These are phyloP conservation scores for Colletotrichum sp. DNA, from an alignment of 2,329 filamentous ascomycete species.

Conservation along the genomic window DNA sequence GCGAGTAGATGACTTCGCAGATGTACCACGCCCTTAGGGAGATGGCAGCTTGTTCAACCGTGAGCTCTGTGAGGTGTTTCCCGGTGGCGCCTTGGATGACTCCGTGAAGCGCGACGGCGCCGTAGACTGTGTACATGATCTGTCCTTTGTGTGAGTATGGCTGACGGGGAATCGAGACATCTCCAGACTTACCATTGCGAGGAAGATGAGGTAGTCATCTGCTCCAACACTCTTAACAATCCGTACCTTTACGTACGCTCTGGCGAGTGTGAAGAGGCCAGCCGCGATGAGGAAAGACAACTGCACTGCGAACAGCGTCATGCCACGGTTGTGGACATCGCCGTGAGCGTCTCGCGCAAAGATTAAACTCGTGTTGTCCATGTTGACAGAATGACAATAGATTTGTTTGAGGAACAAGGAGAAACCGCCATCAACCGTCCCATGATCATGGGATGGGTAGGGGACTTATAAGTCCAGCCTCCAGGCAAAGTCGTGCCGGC, in stretches of 20 bases:
- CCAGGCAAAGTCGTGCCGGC: background rate
- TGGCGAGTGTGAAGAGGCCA: conserved; percentile 43
- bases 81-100: conserved; percentile 32
- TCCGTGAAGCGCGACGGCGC: conserved; percentile 35
- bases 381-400: background rate
- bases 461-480: background rate
- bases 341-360: background rate
- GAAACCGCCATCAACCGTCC: background rate
- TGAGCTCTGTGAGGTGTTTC: conserved; percentile 25
- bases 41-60: conserved; percentile 25
- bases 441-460: background rate
- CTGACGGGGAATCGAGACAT: background rate
- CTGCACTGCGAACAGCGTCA: conserved; percentile 25
- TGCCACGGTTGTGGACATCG: conserved; percentile 5
- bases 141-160: conserved; percentile 17
- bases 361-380: background rate
- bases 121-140: conserved; percentile 39
- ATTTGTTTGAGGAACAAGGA: background rate
- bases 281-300: conserved; percentile 35
- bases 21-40: conserved; percentile 42
- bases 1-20: conserved; percentile 45
- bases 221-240: conserved; percentile 46
- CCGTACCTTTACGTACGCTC: conserved; percentile 48
- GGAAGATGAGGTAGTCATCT: conserved; percentile 55
- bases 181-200: conserved; percentile 43